These are phyloP conservation scores for Coemansia furcata DNA, from an alignment of 192 early-diverging fungal species.

Conservation along the genomic window DNA sequence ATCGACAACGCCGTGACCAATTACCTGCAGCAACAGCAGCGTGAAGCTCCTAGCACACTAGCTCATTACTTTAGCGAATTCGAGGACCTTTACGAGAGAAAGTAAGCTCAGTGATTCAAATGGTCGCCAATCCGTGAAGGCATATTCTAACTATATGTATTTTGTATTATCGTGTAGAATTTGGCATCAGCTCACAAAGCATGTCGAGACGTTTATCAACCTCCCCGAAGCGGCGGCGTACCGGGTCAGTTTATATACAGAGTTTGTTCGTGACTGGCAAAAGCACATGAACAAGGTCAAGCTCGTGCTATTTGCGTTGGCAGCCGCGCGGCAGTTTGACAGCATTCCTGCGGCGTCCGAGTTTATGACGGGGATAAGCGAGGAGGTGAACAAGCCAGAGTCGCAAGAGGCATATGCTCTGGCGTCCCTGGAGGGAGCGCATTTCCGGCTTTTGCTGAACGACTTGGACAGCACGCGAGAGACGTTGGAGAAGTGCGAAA, in stretches of 20 bases:
- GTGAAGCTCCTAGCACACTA: slow-evolving; percentile 66
- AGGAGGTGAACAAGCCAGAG: slow-evolving; percentile 68
- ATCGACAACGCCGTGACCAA: slow-evolving; percentile 75
- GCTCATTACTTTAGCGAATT: slow-evolving; percentile 78
- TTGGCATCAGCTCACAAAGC: slow-evolving; percentile 95
- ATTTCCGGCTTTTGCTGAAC: slow-evolving; percentile 74
- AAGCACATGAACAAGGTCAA: slow-evolving; percentile 93
- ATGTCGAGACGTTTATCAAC: slow-evolving; percentile 75
- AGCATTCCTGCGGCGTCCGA: slow-evolving; percentile 69
- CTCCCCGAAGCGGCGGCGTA: slow-evolving; percentile 72
- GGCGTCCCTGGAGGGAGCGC: slow-evolving; percentile 83
- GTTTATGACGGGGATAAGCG: slow-evolving; percentile 71
- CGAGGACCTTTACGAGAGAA: slow-evolving; percentile 92
- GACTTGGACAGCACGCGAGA: slow-evolving; percentile 83
- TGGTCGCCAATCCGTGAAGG: background rate
- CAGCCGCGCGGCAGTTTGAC: slow-evolving; percentile 70
- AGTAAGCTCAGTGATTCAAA: slow-evolving; percentile 59
- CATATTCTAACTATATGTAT: background rate
- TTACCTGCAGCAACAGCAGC: slow-evolving; percentile 67
- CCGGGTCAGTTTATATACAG: slow-evolving; percentile 79
- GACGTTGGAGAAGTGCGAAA: slow-evolving; percentile 83
- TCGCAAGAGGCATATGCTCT: slow-evolving; percentile 81
- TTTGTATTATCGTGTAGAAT: slow-evolving; percentile 60
- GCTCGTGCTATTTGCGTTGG: slow-evolving; percentile 78
- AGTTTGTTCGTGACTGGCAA: slow-evolving; percentile 94